phyloP scores from a whole-genome alignment of 805 yeast genomes.

The Lachancea quebecensis region DNA sequence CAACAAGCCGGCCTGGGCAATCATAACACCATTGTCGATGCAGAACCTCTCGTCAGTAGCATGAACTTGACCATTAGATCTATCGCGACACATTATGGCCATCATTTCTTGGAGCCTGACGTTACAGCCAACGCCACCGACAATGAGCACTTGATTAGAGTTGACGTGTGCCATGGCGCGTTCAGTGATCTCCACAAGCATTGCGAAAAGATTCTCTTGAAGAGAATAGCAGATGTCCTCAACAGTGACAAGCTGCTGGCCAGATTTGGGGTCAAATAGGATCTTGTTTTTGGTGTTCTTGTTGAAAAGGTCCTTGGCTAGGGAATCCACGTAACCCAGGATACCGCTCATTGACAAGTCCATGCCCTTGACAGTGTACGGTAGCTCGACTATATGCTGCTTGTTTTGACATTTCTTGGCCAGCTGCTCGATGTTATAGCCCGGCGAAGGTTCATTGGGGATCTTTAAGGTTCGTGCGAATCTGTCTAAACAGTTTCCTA shows the following conservation, averaged over 20 bases:
- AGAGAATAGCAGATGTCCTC: slow-evolving; percentile 90
- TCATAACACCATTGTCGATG: slow-evolving; percentile 97
- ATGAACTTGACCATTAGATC: slow-evolving; percentile 73
- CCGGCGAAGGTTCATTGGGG: slow-evolving; percentile 93
- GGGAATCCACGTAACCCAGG: slow-evolving; percentile 70
- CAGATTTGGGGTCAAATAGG: slow-evolving; percentile 33
- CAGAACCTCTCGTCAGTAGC: slow-evolving; percentile 97
- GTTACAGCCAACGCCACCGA: slow-evolving; percentile 98
- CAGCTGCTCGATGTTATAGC: slow-evolving; percentile 91
- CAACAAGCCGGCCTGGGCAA: slow-evolving; percentile 93
- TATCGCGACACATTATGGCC: slow-evolving; percentile 86
- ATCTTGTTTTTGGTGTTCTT: slow-evolving; percentile 35
- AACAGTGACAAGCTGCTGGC: slow-evolving; percentile 50
- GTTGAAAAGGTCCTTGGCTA: slow-evolving; percentile 65
- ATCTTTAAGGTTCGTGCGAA: slow-evolving; percentile 88
- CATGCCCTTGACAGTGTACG: slow-evolving; percentile 98
- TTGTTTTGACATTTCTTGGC: slow-evolving; percentile 59
- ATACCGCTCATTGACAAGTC: slow-evolving; percentile 96
- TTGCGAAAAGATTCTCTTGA: slow-evolving; percentile 88
- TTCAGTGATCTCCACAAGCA: slow-evolving; percentile 97
- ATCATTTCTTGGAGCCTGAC: slow-evolving; percentile 90
- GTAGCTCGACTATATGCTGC: slow-evolving; percentile 55
- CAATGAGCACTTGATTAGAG: slow-evolving; percentile 81
- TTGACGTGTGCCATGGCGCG: slow-evolving; percentile 98
- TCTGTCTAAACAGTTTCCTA: slow-evolving; percentile 93